phyloP scores from a whole-genome alignment of 441 rosid genomes.

The Viola pubescens region DNA sequence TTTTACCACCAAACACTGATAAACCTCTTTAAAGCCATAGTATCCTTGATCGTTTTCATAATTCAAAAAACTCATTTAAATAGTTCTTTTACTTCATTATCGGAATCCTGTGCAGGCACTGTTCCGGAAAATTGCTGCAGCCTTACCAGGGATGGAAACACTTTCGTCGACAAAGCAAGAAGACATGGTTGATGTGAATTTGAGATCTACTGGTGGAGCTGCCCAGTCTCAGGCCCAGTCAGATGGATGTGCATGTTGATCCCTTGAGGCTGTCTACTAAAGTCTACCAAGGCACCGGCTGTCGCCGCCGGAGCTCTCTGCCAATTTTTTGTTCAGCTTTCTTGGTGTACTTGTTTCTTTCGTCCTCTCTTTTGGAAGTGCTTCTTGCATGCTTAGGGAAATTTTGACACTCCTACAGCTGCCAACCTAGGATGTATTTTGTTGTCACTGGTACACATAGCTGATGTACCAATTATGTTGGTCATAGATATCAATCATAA shows the following conservation, averaged over 20 bases:
- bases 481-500: no score
- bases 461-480: no score
- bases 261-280: not conserved
- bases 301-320: not conserved
- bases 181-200: constrained; percentile 88
- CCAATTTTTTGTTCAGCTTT: constrained; percentile 5
- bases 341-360: not conserved
- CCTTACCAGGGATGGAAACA: constrained; percentile 54
- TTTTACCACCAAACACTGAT: no score
- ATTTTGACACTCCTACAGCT: no score
- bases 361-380: not conserved
- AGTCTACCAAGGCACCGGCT: not conserved
- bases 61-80: no score
- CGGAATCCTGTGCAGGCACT: constrained; percentile 35
- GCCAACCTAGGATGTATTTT: no score
- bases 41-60: no score
- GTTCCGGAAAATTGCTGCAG: constrained; percentile 53
- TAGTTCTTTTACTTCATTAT: constrained; percentile 5
- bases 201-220: constrained; percentile 52
- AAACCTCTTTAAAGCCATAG: no score
- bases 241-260: constrained; percentile 71
- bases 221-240: constrained; percentile 49
- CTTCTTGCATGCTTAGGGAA: no score
- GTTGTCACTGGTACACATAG: no score
- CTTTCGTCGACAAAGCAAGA: constrained; percentile 80